Evolutionary conservation across 768 basidiomycete genomes (phyloP).

Genomic region (Pisolithus sp.): DNA sequence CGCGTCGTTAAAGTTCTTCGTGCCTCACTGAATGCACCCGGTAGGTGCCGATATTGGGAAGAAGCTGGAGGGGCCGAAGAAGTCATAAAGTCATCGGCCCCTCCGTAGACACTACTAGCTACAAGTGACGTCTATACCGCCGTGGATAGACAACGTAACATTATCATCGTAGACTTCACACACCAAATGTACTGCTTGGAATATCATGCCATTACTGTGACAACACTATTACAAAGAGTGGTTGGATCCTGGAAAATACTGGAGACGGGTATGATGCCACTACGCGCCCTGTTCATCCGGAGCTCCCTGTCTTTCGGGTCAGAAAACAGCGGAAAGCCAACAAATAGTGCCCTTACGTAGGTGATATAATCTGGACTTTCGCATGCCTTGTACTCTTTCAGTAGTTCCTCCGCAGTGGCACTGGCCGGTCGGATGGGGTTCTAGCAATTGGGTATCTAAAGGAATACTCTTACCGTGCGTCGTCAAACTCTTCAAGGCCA

Average conservation of each 20-base stretch:
- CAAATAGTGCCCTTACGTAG: conserved; percentile 45
- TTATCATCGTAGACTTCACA: conserved; percentile 19
- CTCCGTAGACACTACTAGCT: conserved; percentile 27
- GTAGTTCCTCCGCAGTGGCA: conserved; percentile 77
- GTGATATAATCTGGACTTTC: conserved; percentile 93
- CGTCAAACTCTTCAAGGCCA: conserved; percentile 92
- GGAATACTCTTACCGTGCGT: conserved; percentile 64
- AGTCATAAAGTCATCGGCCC: conserved; percentile 45
- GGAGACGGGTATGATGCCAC: neutral
- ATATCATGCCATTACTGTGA: neutral
- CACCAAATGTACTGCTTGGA: conserved; percentile 18
- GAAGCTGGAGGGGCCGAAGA: conserved; percentile 75
- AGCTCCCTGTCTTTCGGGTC: conserved; percentile 21
- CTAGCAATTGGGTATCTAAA: neutral
- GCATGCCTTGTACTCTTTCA: conserved; percentile 94
- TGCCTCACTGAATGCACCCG: neutral
- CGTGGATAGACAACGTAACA: conserved; percentile 11
- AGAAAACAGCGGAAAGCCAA: neutral
- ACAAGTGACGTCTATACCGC: conserved; percentile 22
- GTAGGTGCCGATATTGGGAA: conserved; percentile 78
- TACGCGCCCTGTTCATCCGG: conserved; percentile 26
- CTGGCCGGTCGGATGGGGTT: conserved; percentile 31
- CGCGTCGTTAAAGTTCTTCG: neutral
- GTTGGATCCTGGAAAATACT: neutral
- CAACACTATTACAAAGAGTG: conserved; percentile 1